Percentiles rank a stretch among this genome's conserved stretches.
phyloP scores from a whole-genome alignment of 78 protist genomes.

The Isochrysis galbana region DNA sequence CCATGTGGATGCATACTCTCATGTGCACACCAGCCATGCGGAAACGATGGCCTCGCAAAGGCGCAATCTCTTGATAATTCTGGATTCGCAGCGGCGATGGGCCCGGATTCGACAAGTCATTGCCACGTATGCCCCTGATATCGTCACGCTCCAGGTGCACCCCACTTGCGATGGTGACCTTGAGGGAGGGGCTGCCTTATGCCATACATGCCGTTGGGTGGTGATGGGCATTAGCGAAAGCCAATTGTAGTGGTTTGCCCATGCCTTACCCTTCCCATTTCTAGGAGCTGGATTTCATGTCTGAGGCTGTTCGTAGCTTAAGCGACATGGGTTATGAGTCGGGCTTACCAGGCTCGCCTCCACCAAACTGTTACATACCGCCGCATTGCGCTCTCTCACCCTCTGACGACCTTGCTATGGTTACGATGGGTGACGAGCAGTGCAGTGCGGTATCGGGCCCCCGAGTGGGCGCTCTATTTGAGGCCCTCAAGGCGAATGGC shows the following conservation, averaged over 20 bases:
- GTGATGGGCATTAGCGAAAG: too few relatives aligned
- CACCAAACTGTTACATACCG: not conserved
- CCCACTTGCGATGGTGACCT: too few relatives aligned
- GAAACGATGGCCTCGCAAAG: not conserved
- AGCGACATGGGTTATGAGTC: not conserved
- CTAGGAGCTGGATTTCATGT: not conserved
- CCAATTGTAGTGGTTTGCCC: too few relatives aligned
- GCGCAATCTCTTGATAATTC: not conserved
- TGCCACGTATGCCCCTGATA: not conserved
- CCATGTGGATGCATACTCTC: not conserved
- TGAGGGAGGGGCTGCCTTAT: too few relatives aligned
- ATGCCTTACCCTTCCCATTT: too few relatives aligned
- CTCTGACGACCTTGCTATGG: too few relatives aligned
- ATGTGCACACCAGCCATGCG: too few relatives aligned
- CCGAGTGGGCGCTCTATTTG: not conserved
- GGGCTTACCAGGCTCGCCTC: not conserved
- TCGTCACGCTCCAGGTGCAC: not conserved
- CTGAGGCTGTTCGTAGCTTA: not conserved
- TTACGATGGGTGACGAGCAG: too few relatives aligned
- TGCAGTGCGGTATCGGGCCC: not conserved
- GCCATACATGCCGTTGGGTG: too few relatives aligned
- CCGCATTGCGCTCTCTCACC: not conserved
- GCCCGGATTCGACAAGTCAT: not conserved
- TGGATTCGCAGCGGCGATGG: not conserved
- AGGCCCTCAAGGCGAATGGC: not conserved